phyloP scores from a whole-genome alignment of 768 basidiomycete genomes.

The Boletus vermiculosoides region DNA sequence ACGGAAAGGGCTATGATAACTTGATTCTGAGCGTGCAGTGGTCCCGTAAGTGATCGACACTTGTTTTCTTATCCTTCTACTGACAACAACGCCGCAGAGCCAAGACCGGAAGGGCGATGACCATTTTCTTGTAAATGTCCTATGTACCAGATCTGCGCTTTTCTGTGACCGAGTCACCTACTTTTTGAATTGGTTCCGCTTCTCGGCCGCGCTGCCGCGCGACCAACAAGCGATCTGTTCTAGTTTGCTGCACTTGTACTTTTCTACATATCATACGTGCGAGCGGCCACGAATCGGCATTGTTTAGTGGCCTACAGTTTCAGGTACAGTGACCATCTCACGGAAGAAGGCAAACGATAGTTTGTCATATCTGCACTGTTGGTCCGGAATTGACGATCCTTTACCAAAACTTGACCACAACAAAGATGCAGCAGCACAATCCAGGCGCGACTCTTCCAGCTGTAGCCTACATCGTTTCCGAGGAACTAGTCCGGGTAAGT shows the following conservation, averaged over 20 bases:
- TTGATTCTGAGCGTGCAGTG: slow-evolving; percentile 73
- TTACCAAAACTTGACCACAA: not conserved
- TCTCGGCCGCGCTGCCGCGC: too few relatives aligned
- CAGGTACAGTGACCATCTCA: not conserved
- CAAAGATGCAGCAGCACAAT: slow-evolving; percentile 11
- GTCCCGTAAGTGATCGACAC: slow-evolving; percentile 49
- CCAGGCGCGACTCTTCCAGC: slow-evolving; percentile 21
- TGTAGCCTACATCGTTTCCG: slow-evolving; percentile 51
- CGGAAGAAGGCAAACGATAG: not conserved
- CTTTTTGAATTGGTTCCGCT: not conserved
- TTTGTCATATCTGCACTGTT: not conserved
- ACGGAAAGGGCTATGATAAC: slow-evolving; percentile 92
- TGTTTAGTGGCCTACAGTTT: not conserved
- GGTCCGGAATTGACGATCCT: not conserved
- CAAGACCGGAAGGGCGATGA: slow-evolving; percentile 42
- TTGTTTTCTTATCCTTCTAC: not conserved
- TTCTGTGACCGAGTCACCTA: not conserved
- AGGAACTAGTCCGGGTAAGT: slow-evolving; percentile 53
- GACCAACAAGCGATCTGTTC: not conserved
- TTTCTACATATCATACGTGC: not conserved
- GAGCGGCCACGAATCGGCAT: not conserved
- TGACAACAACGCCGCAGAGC: slow-evolving; percentile 32
- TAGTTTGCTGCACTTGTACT: not conserved
- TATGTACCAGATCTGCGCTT: slow-evolving; percentile 7
- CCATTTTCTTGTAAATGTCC: not conserved